phyloP scores from a whole-genome alignment of 495 filamentous ascomycete species.

The Recurvomyces mirabilis region DNA sequence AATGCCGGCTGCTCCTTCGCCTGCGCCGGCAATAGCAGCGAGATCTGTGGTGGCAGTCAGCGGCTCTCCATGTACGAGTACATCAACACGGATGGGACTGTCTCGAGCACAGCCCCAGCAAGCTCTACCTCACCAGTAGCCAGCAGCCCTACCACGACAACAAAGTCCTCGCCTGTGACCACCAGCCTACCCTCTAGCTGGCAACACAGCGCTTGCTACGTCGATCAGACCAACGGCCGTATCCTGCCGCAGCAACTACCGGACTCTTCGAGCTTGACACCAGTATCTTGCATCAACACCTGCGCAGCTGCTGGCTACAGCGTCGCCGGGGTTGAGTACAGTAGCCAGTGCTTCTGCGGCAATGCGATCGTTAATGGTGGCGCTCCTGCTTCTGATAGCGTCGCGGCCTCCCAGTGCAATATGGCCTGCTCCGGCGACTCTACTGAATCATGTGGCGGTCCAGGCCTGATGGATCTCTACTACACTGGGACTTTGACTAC shows the following conservation, averaged over 20 bases:
- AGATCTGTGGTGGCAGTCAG: constrained; percentile 4
- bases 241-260: not conserved
- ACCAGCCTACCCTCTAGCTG: not conserved
- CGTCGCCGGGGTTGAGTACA: not conserved
- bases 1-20: not conserved
- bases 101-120: not conserved
- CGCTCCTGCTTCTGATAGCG: not conserved
- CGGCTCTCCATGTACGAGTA: not conserved
- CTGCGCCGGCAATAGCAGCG: constrained; percentile 3
- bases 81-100: not conserved
- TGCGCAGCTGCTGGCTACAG: not conserved
- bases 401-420: not conserved
- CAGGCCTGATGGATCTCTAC: not conserved
- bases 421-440: not conserved
- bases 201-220: not conserved
- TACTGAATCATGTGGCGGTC: not conserved
- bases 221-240: not conserved
- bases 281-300: not conserved
- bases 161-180: not conserved
- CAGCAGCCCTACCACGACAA: not conserved
- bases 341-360: not conserved
- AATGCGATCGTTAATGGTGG: not conserved
- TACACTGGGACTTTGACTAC: not conserved
- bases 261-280: not conserved
- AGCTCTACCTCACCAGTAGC: too few relatives aligned